Conservation (phyloP, 768 basidiomycete genomes). For the Amanita rubescens region DNA sequence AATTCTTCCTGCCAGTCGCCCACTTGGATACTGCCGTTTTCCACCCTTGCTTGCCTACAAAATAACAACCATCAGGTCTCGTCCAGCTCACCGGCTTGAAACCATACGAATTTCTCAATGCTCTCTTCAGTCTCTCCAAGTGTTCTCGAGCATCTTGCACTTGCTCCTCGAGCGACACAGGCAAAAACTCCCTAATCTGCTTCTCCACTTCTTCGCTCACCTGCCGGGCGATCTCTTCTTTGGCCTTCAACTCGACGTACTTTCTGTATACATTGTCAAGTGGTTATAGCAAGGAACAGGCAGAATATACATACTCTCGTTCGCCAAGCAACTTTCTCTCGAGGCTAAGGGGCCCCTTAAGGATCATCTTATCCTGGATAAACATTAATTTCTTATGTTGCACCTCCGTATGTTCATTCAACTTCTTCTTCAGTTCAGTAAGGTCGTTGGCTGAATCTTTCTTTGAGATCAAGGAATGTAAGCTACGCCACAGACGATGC, state of each 20-base stretch:
- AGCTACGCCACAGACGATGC: background rate
- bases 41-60: slow-evolving; percentile 36
- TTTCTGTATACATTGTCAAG: background rate
- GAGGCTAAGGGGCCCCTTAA: too few relatives aligned
- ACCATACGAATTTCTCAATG: slow-evolving; percentile 44
- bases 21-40: slow-evolving; percentile 23
- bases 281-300: background rate
- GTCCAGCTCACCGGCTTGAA: background rate
- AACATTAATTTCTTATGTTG: background rate
- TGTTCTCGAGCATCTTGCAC: slow-evolving; percentile 34
- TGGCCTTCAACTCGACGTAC: background rate
- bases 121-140: slow-evolving; percentile 34
- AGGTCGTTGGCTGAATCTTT: background rate
- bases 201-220: slow-evolving; percentile 37
- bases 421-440: background rate
- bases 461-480: background rate
- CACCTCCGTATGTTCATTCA: background rate
- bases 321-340: background rate
- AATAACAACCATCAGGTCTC: background rate
- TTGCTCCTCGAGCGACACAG: slow-evolving; percentile 39
- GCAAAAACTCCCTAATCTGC: slow-evolving; percentile 43
- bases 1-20: slow-evolving; percentile 31
- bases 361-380: background rate
- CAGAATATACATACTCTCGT: background rate
- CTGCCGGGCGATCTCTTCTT: slow-evolving; percentile 24